These are phyloP conservation scores for Cardamine chenopodiifolia DNA, from an alignment of 345 rosid species.

Conservation along the genomic window DNA sequence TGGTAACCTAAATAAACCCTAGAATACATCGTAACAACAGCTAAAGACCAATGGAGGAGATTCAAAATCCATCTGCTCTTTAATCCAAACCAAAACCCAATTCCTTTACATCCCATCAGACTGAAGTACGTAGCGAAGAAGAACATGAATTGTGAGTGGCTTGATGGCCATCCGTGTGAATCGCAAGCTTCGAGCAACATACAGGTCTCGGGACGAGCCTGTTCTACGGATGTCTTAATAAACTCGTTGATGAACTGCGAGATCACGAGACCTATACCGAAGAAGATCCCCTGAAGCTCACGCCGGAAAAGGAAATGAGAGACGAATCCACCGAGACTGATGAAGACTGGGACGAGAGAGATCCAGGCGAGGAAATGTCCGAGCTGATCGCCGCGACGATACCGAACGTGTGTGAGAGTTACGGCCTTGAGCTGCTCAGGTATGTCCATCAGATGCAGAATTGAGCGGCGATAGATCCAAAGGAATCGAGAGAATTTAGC, in stretches of 20 bases:
- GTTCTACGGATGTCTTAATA: slow-evolving; percentile 71
- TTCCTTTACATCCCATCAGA: slow-evolving; percentile 61
- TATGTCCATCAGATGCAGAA: slow-evolving; percentile 25
- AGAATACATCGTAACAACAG: slow-evolving; percentile 77
- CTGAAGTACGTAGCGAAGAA: slow-evolving; percentile 73
- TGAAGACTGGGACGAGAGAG: slow-evolving; percentile 88
- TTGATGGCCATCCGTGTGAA: slow-evolving; percentile 98
- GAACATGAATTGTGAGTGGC: slow-evolving; percentile 92
- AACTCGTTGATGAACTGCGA: slow-evolving; percentile 79
- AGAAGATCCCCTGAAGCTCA: slow-evolving; percentile 86
- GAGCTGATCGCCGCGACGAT: slow-evolving; percentile 68
- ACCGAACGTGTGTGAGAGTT: slow-evolving; percentile 85
- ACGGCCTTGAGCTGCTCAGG: slow-evolving; percentile 62
- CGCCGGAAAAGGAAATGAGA: slow-evolving; percentile 93
- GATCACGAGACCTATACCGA: slow-evolving; percentile 76
- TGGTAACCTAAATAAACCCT: slow-evolving; percentile 97
- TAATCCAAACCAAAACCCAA: slow-evolving; percentile 56
- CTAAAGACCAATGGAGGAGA: slow-evolving; percentile 65
- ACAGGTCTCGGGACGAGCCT: slow-evolving; percentile 89
- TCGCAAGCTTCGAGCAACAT: slow-evolving; percentile 86
- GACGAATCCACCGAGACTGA: slow-evolving; percentile 84
- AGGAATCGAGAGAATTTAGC: neutral
- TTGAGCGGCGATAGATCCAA: slow-evolving; percentile 24
- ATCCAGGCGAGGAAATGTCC: slow-evolving; percentile 94
- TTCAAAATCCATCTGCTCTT: slow-evolving; percentile 52